Evolutionary conservation across 225 moss, liverwort and hornwort genomes (phyloP), one percentile per base, ranked within the genome.

Genomic region (Climacium dendroides): DNA sequence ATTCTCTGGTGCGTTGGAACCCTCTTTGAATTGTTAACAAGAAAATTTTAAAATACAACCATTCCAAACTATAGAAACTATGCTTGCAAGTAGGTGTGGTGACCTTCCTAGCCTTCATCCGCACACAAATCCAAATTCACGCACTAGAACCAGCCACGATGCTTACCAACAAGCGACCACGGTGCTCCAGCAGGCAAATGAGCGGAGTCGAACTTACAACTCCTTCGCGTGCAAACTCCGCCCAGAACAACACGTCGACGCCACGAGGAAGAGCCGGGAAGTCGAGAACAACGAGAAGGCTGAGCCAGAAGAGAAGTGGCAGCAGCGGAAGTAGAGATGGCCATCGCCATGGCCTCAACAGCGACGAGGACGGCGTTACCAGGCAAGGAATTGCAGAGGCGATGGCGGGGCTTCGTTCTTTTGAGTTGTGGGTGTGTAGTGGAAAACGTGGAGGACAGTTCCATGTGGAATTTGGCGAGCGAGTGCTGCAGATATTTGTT

Each of bases 291-390:
- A 10, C 19, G 39, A 9, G 63, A 78, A 20, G 87, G 71, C 50
- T 50, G 82, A 71, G 54, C 64, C 24, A 87, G 52, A 58, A 62
- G 84, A 13, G 78, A 43, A 50, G 61, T 55, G 28, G 81, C 66
- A 19, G 74, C 83, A 48, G 85, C 66, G 14, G 52, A 34, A 15
- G 88, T 47, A 30, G 88, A 77, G 57, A 88, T 23, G 65, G 65
- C 84, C 88, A 90, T 90, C 61, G 92, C 86, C 88, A 92, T 92
- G 87, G 78, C 87, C 73, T 37, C 64, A 13, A 19, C 37, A 60
- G 35, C 83, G 24, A 34, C 24, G 15, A 75, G 35, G 35, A 76
- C 29, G 82, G 85, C 24, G 67, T 34, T 54, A 4, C 76, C 1
- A 54, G n/a, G n/a, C 54, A 77, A 77, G 77, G 77, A 54, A 37